Base-by-base conservation (phyloP, 345 rosid genomes). In the Capsella bursapastoris region DNA sequence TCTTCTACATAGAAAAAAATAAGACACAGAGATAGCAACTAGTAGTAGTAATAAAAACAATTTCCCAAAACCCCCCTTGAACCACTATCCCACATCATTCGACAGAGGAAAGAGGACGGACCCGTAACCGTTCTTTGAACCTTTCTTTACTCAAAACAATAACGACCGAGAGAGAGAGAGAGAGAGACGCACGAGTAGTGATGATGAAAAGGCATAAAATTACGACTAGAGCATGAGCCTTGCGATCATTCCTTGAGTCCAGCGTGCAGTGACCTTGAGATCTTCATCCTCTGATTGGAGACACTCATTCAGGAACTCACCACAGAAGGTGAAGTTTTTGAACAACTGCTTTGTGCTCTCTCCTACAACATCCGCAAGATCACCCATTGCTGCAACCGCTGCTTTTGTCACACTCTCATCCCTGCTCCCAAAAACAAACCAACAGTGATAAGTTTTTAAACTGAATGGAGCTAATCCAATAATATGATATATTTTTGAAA, bases 321-420 rank as follows among this genome's bases (percentile, higher is more conserved):
- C 73, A 53, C 71, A 91, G 83, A 88, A 93, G 0, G 84, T 44
- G 34, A 81, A 84, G 77, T 87, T 92, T 41, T 47, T 86, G 73
- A 93, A 89, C 76, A 91, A 68, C 22, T 82, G 73, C 82, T 88
- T 91, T 14, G 81, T 82, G 81, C 87, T 86, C 5, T 90, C 68
- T 49, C 98, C 98, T 14, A 91, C 87, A 3, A 93, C 90, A 52
- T 91, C 97, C 0, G 96, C 98, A 13, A 94, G 90, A 83, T 94
- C 97, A 31, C 98, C 98, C 89, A 90, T 86, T 52, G 93, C 97
- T 0, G 95, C 98, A 29, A 91, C 88, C 7, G 96, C 94, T 6
- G 96, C 97, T 79, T 85, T 94, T 4, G 93, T 91, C 55, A 94
- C 93, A 56, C 84, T 76, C 81, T 91, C 98, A 61, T 94, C 95